A percentile compares a stretch with the other conserved stretches of the same genome.
phyloP scores from a whole-genome alignment of 1,139 yeast species.

The Yamadazyma buinensis region DNA sequence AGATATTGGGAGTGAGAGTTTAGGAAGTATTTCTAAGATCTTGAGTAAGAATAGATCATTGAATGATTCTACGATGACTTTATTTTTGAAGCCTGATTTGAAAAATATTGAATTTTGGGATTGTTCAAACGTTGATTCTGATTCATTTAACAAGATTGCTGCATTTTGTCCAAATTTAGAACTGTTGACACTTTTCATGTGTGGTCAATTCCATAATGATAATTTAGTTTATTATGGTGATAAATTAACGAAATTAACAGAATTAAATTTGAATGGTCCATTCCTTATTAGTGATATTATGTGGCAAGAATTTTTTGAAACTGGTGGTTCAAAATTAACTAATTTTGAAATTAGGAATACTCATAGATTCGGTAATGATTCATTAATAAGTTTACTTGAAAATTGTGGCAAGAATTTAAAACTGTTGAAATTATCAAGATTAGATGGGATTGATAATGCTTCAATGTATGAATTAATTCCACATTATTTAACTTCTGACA shows the following conservation, averaged over 20 bases:
- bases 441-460: slow-evolving; percentile 65
- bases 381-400: slow-evolving; percentile 59
- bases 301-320: slow-evolving; percentile 74
- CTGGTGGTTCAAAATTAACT: slow-evolving; percentile 25
- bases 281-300: slow-evolving; percentile 70
- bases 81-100: slow-evolving; percentile 64
- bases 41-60: slow-evolving; percentile 78
- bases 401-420: slow-evolving; percentile 57
- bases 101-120: slow-evolving; percentile 77
- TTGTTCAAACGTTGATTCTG: slow-evolving; percentile 74
- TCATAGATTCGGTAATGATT: slow-evolving; percentile 72
- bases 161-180: slow-evolving; percentile 75
- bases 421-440: slow-evolving; percentile 48
- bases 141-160: slow-evolving; percentile 66
- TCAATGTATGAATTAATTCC: slow-evolving; percentile 63
- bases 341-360: slow-evolving; percentile 71
- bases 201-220: slow-evolving; percentile 86
- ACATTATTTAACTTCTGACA: slow-evolving; percentile 46
- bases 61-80: slow-evolving; percentile 62
- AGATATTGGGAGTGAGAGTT: slow-evolving; percentile 66
- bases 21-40: slow-evolving; percentile 67
- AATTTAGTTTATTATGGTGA: slow-evolving; percentile 60
- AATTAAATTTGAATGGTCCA: slow-evolving; percentile 75
- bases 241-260: slow-evolving; percentile 51
- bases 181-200: slow-evolving; percentile 72